Evolutionary conservation across 2,329 filamentous ascomycete genomes (phyloP), one percentile per base, ranked within the genome.

Genomic region (Xylariaceae sp.): DNA sequence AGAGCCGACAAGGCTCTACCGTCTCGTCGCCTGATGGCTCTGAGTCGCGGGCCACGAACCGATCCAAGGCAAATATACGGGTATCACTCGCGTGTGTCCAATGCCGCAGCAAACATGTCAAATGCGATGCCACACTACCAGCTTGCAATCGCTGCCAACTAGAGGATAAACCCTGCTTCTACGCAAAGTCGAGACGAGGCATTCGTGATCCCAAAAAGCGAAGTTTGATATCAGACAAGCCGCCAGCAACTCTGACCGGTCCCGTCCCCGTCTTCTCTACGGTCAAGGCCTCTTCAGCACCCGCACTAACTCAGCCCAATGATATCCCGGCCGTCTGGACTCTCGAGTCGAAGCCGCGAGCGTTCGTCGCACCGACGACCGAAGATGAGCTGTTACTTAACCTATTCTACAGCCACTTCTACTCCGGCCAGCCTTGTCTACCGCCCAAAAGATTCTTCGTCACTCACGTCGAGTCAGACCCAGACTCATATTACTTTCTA

Each of bases 81-180:
- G 74, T 74, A 20, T 76, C 74, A 10, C 63, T 76, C 32, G 74
- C 74, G 47, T 76, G 74, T 45, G 69, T 79, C 70, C 82, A 84
- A 62, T 83, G 79, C 54, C 75, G 74, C 20, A 70, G 72, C 56
- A 82, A 77, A 65, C 81, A 84, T 67, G 68, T 79, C 29, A 78
- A 77, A 69, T 81, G 77, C 60, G 79, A 79, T 59, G 78, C 74
- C 40, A 73, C 69, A 44, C 71, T 70, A 53, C 78, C 78, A 23
- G 64, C 64, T 18, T 80, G 77, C 54, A 69, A 65, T 50, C 75
- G 78, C 20, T 80, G 78, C 61, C 63, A 66, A 40, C 64, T 68
- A 19, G 73, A 74, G 44, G 73, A 72, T 21, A 77, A 77, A 54
- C 68, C 75, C 23, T 82, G 79, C 53, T 73, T 72, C 54, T 81